Base-by-base conservation (phyloP, 129 eudicot species). In the Chrysanthemum makinoi region DNA sequence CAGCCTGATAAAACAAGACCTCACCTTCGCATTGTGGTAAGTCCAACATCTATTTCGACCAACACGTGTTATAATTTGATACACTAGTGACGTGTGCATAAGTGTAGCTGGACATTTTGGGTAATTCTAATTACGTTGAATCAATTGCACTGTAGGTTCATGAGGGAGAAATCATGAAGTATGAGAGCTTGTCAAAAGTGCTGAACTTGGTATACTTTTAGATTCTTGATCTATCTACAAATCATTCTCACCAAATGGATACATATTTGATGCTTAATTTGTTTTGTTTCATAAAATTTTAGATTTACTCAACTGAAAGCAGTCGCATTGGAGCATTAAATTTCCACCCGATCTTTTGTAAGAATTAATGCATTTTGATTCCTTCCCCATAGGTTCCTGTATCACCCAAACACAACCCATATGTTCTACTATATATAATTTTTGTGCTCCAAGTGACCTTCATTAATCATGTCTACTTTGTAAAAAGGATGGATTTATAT, bases 91-190 rank as follows among this genome's bases (percentile, higher is more conserved):
- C 4, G 30, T 26, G 4, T 26, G 30, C 30, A 3, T 26, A 26
- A 26, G 30, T 26, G 30, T 26, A 26, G 30, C 30, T 2, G 30
- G 16, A 15, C n/a, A 50, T 50, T 12, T 61, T 61, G 30, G 48
- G 8, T 24, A 28, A 10, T 68, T 16, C 50, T 16, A 5, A 10
- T 15, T 60, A 0, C 1, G 61, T 2, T 47, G 14, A 8, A 22
- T 64, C 15, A 15, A 46, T 47, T 49, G 20, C 19, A n/a, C 17
- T 80, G 30, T 77, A 89, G 99, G 97, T 94, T 76, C 96, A 94
- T 20, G 99, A 94, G 77, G 99, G 99, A 83, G 99, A 81, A 90
- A 87, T 78, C 99, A 94, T 81, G 99, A 94, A 88, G 99, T 94
- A 58, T 82, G 99, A 68, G 97, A 94, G 74, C 95, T 94, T 77